These are phyloP conservation scores for Fragilariopsis cylindrus DNA, from an alignment of 108 stramenopile genomes.

Conservation along the genomic window DNA sequence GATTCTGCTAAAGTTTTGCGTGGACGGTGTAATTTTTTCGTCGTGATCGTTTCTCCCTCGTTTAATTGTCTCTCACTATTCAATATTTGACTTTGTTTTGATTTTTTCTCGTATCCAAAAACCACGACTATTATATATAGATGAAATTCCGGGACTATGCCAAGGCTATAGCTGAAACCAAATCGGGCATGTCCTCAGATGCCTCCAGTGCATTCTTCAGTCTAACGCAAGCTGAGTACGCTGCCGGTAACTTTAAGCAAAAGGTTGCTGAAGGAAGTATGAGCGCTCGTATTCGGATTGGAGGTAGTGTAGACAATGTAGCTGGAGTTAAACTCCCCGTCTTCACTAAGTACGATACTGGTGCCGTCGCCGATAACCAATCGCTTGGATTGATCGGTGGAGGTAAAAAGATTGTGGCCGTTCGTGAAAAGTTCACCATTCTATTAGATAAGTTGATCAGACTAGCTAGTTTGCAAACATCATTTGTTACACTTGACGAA, in stretches of 20 bases:
- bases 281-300: constrained; percentile 85
- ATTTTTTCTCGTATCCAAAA: not conserved
- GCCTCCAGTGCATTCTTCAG: constrained; percentile 90
- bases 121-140: constrained; percentile 26
- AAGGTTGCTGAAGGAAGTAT: constrained; percentile 91
- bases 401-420: constrained; percentile 92
- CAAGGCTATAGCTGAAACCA: constrained; percentile 94
- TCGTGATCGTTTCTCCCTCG: too few relatives aligned
- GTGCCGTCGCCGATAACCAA: constrained; percentile 84
- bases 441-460: constrained; percentile 91
- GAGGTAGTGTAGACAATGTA: constrained; percentile 93
- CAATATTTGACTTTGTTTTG: not conserved
- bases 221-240: constrained; percentile 97
- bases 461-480: constrained; percentile 96
- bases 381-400: constrained; percentile 93
- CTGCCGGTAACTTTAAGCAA: constrained; percentile 96
- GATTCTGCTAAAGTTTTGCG: too few relatives aligned
- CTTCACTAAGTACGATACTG: constrained; percentile 95
- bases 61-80: not conserved
- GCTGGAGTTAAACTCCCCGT: constrained; percentile 98
- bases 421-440: constrained; percentile 89
- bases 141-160: constrained; percentile 96
- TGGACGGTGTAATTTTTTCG: too few relatives aligned
- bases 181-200: constrained; percentile 86
- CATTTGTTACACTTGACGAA: constrained; percentile 96